phyloP scores from a whole-genome alignment of 23 red algal genomes.

The Cyanidium caldarium region DNA sequence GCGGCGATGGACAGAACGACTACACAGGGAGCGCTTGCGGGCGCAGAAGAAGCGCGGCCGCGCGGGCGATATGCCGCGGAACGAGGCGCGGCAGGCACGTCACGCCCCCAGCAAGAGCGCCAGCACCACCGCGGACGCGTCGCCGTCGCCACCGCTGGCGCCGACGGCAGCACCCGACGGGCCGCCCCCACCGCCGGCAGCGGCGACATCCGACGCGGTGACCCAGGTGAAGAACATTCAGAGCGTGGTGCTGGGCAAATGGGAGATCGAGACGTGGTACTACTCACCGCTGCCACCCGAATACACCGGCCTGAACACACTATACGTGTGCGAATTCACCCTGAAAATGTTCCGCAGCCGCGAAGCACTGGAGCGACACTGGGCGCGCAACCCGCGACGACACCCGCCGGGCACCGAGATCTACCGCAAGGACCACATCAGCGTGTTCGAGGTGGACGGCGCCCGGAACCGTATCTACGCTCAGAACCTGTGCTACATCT shows the following conservation, averaged over 20 bases:
- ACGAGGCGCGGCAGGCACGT: not conserved
- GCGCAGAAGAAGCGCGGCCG: conserved; percentile 11
- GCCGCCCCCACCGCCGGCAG: no score
- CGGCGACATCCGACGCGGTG: conserved; percentile 56
- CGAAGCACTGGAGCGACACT: conserved; percentile 42
- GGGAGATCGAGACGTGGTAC: conserved; percentile 90
- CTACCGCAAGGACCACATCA: conserved; percentile 74
- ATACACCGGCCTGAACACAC: conserved; percentile 35
- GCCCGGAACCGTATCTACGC: conserved; percentile 78
- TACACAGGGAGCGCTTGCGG: conserved; percentile 3
- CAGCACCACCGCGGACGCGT: not conserved
- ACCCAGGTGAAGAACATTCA: conserved; percentile 93
- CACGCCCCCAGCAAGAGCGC: no score
- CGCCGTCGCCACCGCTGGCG: not conserved
- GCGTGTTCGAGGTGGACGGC: conserved; percentile 88
- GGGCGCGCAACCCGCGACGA: conserved; percentile 28
- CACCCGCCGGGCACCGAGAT: conserved; percentile 83
- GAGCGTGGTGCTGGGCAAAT: conserved; percentile 47
- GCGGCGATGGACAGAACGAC: no score
- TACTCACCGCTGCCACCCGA: conserved; percentile 86
- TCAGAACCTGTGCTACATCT: conserved; percentile 96
- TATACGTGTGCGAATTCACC: conserved; percentile 93
- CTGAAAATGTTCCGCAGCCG: conserved; percentile 57
- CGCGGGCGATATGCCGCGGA: conserved; percentile 30
- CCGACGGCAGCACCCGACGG: not conserved